A percentile compares a stretch with the other conserved stretches of the same genome.
Conservation (phyloP, 2,329 filamentous ascomycete genomes). For the Trichothecium sympodiale region DNA sequence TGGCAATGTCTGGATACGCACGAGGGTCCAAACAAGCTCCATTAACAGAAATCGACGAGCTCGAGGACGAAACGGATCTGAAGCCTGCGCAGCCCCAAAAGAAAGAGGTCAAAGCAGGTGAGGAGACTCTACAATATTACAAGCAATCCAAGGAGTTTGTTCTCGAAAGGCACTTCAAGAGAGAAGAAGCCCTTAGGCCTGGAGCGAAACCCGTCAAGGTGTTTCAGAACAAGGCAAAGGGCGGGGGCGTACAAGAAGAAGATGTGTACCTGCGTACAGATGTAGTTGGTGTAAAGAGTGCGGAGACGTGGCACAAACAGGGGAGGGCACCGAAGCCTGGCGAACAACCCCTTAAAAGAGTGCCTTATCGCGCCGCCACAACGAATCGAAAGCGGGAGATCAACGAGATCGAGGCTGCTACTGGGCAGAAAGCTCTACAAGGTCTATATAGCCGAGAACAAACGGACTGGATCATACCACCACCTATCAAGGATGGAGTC, state of each 20-base stretch:
- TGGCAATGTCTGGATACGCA: constrained; percentile 62
- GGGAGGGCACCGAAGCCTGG: constrained; percentile 65
- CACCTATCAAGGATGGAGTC: constrained; percentile 69
- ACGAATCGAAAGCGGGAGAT: constrained; percentile 79
- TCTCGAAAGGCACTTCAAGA: constrained; percentile 73
- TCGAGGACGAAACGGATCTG: constrained; percentile 70
- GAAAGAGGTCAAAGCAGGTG: constrained; percentile 61
- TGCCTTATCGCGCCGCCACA: constrained; percentile 86
- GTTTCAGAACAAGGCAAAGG: constrained; percentile 67
- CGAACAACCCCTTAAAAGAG: constrained; percentile 68
- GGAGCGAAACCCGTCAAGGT: constrained; percentile 58
- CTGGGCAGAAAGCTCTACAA: constrained; percentile 75
- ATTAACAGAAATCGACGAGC: constrained; percentile 61
- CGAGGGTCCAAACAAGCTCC: constrained; percentile 36
- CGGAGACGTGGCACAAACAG: constrained; percentile 97
- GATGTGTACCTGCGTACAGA: constrained; percentile 73
- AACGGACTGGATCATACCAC: constrained; percentile 91
- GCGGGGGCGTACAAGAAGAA: constrained; percentile 61
- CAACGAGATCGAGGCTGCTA: constrained; percentile 69
- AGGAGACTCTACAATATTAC: constrained; percentile 78
- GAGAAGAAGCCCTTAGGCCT: constrained; percentile 77
- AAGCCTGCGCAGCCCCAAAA: constrained; percentile 61
- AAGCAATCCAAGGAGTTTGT: constrained; percentile 79
- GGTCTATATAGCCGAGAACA: constrained; percentile 75
- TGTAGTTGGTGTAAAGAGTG: constrained; percentile 75